Conservation (phyloP, 1,284 basidiomycete species). For the Ceratobasidium sp. region DNA sequence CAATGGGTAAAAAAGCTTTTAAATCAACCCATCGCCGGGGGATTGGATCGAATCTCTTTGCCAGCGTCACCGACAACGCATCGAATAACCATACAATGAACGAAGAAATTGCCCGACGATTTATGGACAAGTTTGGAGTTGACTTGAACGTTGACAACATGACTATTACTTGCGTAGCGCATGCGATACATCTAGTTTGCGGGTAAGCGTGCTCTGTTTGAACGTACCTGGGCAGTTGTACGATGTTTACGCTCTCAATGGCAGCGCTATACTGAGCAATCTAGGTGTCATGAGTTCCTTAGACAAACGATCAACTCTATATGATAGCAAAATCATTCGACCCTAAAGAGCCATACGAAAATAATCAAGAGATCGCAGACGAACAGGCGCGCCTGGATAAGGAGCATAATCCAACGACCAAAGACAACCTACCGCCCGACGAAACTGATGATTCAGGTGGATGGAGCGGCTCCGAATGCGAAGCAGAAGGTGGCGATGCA, state of each 20-base stretch:
- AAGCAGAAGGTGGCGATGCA: background rate
- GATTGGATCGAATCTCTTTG: background rate
- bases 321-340: background rate
- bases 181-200: background rate
- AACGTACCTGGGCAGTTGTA: too few relatives aligned
- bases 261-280: background rate
- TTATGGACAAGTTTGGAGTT: background rate
- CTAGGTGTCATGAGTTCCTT: background rate
- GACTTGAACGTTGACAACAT: background rate
- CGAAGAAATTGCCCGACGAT: background rate
- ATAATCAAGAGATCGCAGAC: background rate
- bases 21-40: background rate
- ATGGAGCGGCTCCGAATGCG: background rate
- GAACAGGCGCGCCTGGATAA: background rate
- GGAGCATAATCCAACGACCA: background rate
- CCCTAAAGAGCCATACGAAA: background rate
- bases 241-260: too few relatives aligned
- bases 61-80: constrained; percentile 14
- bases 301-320: background rate
- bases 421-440: background rate
- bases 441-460: background rate
- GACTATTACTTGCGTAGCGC: background rate
- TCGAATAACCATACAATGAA: constrained; percentile 17
- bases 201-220: too few relatives aligned
- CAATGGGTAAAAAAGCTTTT: background rate